Evolutionary conservation across 805 yeast species (phyloP).

Genomic region (Saturnispora galanensis): DNA sequence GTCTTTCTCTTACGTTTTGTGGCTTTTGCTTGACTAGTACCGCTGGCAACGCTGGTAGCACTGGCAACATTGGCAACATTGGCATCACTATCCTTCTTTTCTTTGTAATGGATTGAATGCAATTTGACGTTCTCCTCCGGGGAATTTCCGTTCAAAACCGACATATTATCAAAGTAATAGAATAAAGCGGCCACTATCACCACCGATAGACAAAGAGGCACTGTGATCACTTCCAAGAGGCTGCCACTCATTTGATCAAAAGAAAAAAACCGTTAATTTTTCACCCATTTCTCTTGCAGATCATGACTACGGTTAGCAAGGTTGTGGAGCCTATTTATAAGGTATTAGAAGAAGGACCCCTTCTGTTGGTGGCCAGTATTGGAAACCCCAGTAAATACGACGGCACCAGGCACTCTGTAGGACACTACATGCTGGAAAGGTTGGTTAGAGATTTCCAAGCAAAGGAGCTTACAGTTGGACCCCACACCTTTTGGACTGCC

Average conservation of each 20-base stretch:
- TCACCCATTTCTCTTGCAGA: background rate
- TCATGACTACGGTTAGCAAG: background rate
- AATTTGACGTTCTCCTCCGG: slow-evolving; percentile 17
- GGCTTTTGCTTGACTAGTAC: background rate
- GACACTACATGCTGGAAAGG: slow-evolving; percentile 44
- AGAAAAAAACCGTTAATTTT: slow-evolving; percentile 1
- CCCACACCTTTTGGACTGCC: background rate
- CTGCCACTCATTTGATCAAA: background rate
- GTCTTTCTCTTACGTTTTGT: no score
- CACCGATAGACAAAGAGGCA: slow-evolving; percentile 15
- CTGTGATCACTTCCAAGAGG: slow-evolving; percentile 17
- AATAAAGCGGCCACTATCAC: slow-evolving; percentile 15
- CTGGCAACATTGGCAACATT: no score
- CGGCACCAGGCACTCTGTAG: slow-evolving; percentile 71
- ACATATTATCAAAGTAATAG: slow-evolving; percentile 19
- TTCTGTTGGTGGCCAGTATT: slow-evolving; percentile 39
- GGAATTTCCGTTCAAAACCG: slow-evolving; percentile 13
- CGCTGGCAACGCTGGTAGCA: background rate
- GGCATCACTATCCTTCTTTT: no score
- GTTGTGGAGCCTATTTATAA: background rate
- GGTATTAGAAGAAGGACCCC: slow-evolving; percentile 14
- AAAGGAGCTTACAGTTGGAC: background rate
- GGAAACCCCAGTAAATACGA: slow-evolving; percentile 66
- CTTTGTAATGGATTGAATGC: slow-evolving; percentile 1
- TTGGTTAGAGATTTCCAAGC: background rate